Base-by-base conservation (phyloP, 164 flowering plant genomes). In the grape (Vitis vinifera) region DNA sequence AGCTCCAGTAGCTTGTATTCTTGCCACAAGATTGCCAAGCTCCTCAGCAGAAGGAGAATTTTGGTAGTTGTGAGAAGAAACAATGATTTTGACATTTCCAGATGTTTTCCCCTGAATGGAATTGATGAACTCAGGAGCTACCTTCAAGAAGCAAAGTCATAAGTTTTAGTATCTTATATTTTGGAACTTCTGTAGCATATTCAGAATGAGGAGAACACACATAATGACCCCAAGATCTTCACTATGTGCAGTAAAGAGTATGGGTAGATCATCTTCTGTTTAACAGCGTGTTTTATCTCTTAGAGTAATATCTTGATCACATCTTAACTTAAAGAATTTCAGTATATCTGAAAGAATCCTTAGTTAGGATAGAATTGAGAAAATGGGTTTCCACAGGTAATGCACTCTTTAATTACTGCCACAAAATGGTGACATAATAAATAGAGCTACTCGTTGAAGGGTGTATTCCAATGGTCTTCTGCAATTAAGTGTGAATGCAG, bases 1-100 rank as follows among this genome's bases (percentile, higher is more conserved):
- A 66, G 94, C 94, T 75, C 94, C 92, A 69, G 85, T 81, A 51
- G 87, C 81, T 83, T 90, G 94, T 67, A 88, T 88, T 49, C 70
- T 80, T 44, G 86, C 86, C 51, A 83, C 88, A 69, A 88, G 89
- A 68, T 77, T 70, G 15, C 85, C 84, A 68, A 88, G 79, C 5
- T 86, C 89, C 75, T 90, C 92, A 62, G 72, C 62, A 14, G 91
- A 83, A 51, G 94, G 94, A 63, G 94, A 88, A 16, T 31, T 56
- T 55, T 86, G 77, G 77, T 85, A 84, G 74, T 90, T 87, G 74
- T 90, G 92, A 50, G 88, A 84, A 44, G 94, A 88, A 69, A 90
- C 92, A 71, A 90, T 87, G 52, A 90, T 51, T 79, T 87, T 87
- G 67, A 71, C 76, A 17, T 85, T 84, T 65, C 75, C 75, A 67